Conservation (phyloP, 208 protist species). For the Wallacemonas collosoma region DNA sequence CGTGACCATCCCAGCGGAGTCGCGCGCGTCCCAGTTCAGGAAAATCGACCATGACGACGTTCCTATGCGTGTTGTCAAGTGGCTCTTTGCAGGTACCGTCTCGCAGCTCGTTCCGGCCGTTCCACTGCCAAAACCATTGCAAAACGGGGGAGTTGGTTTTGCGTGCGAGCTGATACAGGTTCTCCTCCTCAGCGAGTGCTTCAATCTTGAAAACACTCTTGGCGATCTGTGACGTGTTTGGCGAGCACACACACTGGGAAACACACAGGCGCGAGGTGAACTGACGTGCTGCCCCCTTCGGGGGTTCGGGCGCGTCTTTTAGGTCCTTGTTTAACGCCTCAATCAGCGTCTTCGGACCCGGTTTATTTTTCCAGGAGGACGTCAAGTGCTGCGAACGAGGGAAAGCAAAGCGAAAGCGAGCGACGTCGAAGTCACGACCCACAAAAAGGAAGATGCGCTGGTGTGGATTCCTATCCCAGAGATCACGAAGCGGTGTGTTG, state of each 20-base stretch:
- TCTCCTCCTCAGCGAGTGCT: constrained; percentile 9
- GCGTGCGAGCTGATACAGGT: constrained; percentile 27
- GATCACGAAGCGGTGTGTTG: constrained; percentile 34
- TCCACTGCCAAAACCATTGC: constrained; percentile 43
- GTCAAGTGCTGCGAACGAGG: constrained; percentile 23
- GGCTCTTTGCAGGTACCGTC: constrained; percentile 11
- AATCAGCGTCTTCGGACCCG: constrained; percentile 22
- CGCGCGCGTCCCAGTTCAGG: constrained; percentile 20
- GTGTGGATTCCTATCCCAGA: constrained; percentile 21
- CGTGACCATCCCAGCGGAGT: constrained; percentile 8
- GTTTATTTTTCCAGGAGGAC: constrained; percentile 46
- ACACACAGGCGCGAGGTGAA: constrained; percentile 30
- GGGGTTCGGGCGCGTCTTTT: not conserved
- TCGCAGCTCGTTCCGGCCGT: constrained; percentile 28
- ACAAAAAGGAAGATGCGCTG: constrained; percentile 60
- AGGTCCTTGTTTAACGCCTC: constrained; percentile 25
- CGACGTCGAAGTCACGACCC: constrained; percentile 20
- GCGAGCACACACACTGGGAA: constrained; percentile 50
- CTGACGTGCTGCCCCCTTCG: not conserved
- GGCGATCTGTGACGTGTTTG: constrained; percentile 21
- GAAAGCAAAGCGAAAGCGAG: constrained; percentile 20
- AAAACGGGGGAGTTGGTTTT: constrained; percentile 35
- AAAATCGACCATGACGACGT: constrained; percentile 60
- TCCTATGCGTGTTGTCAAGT: constrained; percentile 30
- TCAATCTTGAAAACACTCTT: constrained; percentile 23